Base-by-base conservation (phyloP, 2,329 filamentous ascomycete genomes). In the Nothopassalora personata region DNA sequence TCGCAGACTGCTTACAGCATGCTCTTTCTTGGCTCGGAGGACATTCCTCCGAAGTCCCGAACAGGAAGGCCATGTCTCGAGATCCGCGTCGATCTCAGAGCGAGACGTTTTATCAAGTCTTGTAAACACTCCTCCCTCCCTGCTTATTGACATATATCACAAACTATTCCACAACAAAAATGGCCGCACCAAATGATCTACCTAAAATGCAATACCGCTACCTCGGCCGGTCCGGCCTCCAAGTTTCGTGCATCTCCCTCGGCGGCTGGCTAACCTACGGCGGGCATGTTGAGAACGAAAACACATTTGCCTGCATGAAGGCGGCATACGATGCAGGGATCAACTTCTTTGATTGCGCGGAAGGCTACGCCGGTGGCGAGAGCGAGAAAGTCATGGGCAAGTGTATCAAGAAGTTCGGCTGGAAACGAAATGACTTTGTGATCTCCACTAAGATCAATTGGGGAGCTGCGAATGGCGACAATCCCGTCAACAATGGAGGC, bases 181-280 rank as follows among this genome's bases (percentile, higher is more conserved):
- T 49, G 46, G 11, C 46, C n/a, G 7, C 19, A 11, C 19, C 46
- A 13, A 49, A 9, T 11, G 46, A 49, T 10, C 46, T 49, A 5
- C 46, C 46, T 19, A 28, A 49, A 30, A 49, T 49, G 46, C 46
- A 49, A 28, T 49, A 49, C 68, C 75, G 77, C 61, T 72, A 77
- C 64, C 72, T 80, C 8, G 77, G 76, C n/a, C 76, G 76, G 4
- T 73, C 74, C 46, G 79, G 79, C 56, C 71, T 81, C 36, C 80
- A 80, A 70, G 79, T 80, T 30, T 79, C 76, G n/a, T 73, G 79
- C 60, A 70, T 81, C 60, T 79, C 76, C n/a, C 72, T 80, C 5
- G 79, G 79, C 18, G 78, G 73, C 23, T 76, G 73, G 73, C 66
- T 73, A 59, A 80, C 77, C 5, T 79, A 79, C 53, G 79, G 79